These are phyloP conservation scores for Allantophomopsis cytisporea DNA, from an alignment of 2,329 filamentous ascomycete species.

Conservation along the genomic window DNA sequence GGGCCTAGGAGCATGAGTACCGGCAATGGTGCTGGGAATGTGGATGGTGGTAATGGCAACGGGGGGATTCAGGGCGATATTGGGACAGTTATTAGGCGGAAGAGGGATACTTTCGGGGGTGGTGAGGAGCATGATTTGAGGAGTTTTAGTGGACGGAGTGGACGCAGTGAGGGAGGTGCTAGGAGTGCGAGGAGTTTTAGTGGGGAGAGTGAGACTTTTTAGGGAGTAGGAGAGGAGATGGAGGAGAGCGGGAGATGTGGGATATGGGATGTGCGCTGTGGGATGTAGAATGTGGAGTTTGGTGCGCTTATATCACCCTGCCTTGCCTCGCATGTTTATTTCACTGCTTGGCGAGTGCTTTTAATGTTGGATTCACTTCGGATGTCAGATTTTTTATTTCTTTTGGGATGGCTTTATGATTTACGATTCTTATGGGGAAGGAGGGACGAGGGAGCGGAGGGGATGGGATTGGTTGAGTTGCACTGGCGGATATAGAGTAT, in stretches of 20 bases:
- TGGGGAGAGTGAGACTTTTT: slow-evolving; percentile 38
- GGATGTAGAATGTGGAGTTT: not conserved
- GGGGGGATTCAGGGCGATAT: slow-evolving; percentile 14
- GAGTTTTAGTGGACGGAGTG: not conserved
- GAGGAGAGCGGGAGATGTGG: no score
- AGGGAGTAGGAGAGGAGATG: slow-evolving; percentile 8
- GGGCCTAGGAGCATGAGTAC: slow-evolving; percentile 19
- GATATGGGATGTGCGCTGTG: not conserved
- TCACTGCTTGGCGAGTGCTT: not conserved
- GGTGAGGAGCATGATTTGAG: not conserved
- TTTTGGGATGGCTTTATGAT: not conserved
- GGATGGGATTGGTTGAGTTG: no score
- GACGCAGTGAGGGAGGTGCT: slow-evolving; percentile 35
- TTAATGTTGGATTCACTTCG: not conserved
- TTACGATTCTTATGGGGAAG: not conserved
- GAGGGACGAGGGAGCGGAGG: no score
- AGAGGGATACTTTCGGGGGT: slow-evolving; percentile 34
- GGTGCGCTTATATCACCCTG: not conserved
- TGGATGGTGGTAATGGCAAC: slow-evolving; percentile 9
- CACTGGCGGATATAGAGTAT: no score
- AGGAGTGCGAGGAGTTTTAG: slow-evolving; percentile 29
- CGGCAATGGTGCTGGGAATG: slow-evolving; percentile 10
- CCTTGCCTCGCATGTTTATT: not conserved
- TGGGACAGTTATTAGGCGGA: slow-evolving; percentile 16
- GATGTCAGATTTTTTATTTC: not conserved